Conservation (phyloP, 1,284 basidiomycete species). For the Caloboletus firmus region DNA sequence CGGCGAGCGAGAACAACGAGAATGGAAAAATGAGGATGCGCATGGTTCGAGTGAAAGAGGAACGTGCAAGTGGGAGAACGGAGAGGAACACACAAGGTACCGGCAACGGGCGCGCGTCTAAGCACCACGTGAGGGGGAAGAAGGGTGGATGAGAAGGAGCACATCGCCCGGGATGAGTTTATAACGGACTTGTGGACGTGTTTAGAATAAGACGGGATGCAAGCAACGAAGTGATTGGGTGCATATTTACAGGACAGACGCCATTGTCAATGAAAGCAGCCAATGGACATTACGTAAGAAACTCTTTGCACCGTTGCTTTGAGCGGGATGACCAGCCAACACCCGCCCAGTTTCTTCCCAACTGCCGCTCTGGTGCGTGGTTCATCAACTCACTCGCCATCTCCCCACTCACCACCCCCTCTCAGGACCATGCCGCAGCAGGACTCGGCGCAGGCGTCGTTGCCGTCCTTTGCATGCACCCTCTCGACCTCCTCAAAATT, state of each 20-base stretch:
- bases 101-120: background rate
- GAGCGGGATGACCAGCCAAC: conserved; percentile 34
- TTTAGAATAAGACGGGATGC: background rate
- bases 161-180: too few species aligned
- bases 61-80: background rate
- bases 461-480: conserved; percentile 96
- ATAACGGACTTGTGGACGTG: background rate
- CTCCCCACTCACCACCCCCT: background rate
- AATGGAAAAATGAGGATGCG: background rate
- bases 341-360: conserved; percentile 69
- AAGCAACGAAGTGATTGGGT: too few species aligned
- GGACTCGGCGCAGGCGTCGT: conserved; percentile 92
- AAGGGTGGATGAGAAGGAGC: background rate
- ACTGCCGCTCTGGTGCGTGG: conserved; percentile 59
- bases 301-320: background rate
- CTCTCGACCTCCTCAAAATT: conserved; percentile 94
- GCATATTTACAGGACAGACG: too few species aligned
- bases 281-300: conserved; percentile 23
- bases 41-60: conserved; percentile 19
- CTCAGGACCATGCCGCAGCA: conserved; percentile 88
- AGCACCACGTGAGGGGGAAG: too few species aligned
- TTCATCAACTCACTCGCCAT: accelerated
- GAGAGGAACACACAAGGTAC: background rate
- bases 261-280: too few species aligned
- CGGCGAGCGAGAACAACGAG: conserved; percentile 7